A percentile compares a stretch with the other conserved stretches of the same genome.
These are phyloP conservation scores for Claviceps spartinae DNA, from an alignment of 2,329 filamentous ascomycete genomes.

Conservation along the genomic window DNA sequence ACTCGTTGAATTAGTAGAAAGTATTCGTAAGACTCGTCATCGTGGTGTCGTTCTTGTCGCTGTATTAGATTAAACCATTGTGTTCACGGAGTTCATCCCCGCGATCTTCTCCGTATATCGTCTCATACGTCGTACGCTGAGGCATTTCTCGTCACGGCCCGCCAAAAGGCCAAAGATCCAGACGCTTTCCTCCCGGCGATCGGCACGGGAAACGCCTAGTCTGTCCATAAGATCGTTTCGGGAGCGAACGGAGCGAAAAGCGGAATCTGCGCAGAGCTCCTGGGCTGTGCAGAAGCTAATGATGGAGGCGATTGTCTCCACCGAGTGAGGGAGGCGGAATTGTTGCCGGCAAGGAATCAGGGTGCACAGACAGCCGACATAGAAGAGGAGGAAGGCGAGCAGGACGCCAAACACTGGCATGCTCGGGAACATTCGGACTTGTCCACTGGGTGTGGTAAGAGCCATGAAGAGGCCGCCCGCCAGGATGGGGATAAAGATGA, in stretches of 20 bases:
- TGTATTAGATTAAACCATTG: conserved; percentile 1
- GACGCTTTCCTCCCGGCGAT: conserved; percentile 31
- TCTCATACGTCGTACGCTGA: conserved; percentile 31
- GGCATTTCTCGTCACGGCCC: conserved; percentile 25
- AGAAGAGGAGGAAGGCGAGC: conserved; percentile 59
- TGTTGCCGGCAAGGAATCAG: conserved; percentile 47
- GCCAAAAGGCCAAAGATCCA: conserved; percentile 36
- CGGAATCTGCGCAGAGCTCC: conserved; percentile 55
- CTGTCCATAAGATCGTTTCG: conserved; percentile 55
- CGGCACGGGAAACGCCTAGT: conserved; percentile 41
- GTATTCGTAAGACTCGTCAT: neutral
- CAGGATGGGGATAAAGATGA: conserved; percentile 51
- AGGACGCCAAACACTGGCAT: conserved; percentile 59
- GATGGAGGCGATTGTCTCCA: conserved; percentile 60
- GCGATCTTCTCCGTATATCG: conserved; percentile 30
- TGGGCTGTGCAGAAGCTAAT: conserved; percentile 65
- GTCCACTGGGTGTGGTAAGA: conserved; percentile 38
- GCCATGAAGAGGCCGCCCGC: conserved; percentile 62
- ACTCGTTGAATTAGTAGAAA: neutral
- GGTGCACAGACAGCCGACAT: conserved; percentile 47
- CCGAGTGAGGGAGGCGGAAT: conserved; percentile 58
- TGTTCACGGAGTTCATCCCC: conserved; percentile 15
- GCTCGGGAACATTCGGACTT: conserved; percentile 56
- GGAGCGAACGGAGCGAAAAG: conserved; percentile 56
- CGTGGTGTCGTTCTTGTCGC: neutral